Base-by-base conservation (phyloP, 2,329 filamentous ascomycete genomes). In the Chalaropsis thielavioides region DNA sequence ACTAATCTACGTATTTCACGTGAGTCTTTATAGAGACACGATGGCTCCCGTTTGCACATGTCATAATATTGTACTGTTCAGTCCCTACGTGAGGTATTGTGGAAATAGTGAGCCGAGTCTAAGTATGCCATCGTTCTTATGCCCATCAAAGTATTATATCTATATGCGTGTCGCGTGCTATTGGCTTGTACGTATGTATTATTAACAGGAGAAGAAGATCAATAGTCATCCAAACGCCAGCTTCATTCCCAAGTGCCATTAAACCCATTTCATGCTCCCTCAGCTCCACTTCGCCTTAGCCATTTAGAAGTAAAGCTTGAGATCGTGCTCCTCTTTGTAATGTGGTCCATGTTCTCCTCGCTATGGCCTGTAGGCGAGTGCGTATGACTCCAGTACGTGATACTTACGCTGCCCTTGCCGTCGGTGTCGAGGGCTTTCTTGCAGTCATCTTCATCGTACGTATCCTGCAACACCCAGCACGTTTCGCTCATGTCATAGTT, bases 301-400 rank as follows among this genome's bases (percentile, higher is more conserved):
- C 54, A 15, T 35, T 27, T 31, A 17, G 54, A 19, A 10, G 54
- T 5, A 17, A 58, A 35, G 27, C 54, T 15, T n/a, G 54, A 58
- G 10, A 38, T 19, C 35, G 7, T 56, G 22, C 17, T 22, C 24
- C 19, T 59, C 38, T 54, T 40, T 2, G 49, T 49, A 24, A 66
- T 22, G 19, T 58, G 27, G 5, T 64, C 60, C 22, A 62, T 62
- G 22, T 65, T 65, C 1, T 61, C 58, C 35, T 62, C 51, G 44
- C 51, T 64, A 43, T 67, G 66, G 15, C 66, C 66, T 4, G 63
- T 63, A 10, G 63, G 66, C 8, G 66, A 67, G 41, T 71, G 70
- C 4, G 70, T 71, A 44, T 72, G 70, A 56, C 71, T 72, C 70
- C 70, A 71, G 56, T 71, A 72, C 7, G 70, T 71, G 17, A 72